Percentiles rank a stretch among this genome's conserved stretches.
Evolutionary conservation across 2,329 filamentous ascomycete species (phyloP).

Genomic region (Colletotrichum abscissum): DNA sequence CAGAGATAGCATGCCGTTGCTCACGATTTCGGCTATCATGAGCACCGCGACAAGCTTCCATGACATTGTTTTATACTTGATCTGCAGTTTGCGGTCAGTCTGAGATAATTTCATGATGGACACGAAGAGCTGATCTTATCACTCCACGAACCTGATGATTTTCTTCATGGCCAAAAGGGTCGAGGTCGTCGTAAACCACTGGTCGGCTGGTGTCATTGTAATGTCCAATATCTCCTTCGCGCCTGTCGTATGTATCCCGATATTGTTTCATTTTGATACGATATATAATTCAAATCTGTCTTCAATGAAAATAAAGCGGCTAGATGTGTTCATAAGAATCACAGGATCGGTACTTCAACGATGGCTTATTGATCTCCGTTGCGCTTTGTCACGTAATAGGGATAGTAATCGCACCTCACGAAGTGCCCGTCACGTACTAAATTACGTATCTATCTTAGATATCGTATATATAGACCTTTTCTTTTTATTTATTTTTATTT

Average conservation of each 20-base stretch:
- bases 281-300: not conserved
- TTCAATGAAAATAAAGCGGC: not conserved
- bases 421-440: too few relatives aligned
- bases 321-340: too few relatives aligned
- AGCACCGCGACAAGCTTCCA: slow-evolving; percentile 63
- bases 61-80: slow-evolving; percentile 64
- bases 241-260: not conserved
- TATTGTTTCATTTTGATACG: slow-evolving; percentile 7
- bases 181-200: slow-evolving; percentile 29
- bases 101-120: too few relatives aligned
- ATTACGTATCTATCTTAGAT: too few relatives aligned
- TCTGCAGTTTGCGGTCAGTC: slow-evolving; percentile 37
- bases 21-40: slow-evolving; percentile 68
- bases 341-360: not conserved
- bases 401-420: too few relatives aligned
- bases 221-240: not conserved
- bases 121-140: too few relatives aligned
- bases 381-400: too few relatives aligned
- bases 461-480: too few relatives aligned
- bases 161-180: slow-evolving; percentile 34
- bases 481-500: too few relatives aligned
- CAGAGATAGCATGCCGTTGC: slow-evolving; percentile 64
- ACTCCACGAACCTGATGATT: slow-evolving; percentile 9
- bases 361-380: too few relatives aligned
- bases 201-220: not conserved